Percentiles rank a stretch among this genome's conserved stretches.
phyloP scores from a whole-genome alignment of 805 yeast genomes.

The Grigorovia jiainica region DNA sequence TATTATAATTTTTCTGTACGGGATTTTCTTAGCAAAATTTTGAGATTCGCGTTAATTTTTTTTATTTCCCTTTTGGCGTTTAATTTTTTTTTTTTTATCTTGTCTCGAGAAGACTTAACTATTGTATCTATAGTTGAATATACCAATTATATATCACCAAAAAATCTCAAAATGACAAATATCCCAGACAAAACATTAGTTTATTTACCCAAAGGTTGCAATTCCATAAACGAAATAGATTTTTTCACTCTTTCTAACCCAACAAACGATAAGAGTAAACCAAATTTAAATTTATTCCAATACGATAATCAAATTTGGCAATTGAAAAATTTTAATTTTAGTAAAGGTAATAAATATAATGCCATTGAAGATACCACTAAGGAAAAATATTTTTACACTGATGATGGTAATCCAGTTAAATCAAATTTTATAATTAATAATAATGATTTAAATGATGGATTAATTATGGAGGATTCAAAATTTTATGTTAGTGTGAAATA shows the following conservation, averaged over 20 bases:
- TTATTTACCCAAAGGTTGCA: conserved; percentile 3
- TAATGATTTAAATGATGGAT: conserved; percentile 16
- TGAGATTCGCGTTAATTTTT: no score
- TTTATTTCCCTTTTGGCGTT: no score
- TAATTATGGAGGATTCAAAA: conserved; percentile 12
- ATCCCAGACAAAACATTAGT: not conserved
- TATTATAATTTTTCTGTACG: no score
- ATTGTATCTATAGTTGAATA: no score
- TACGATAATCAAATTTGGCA: conserved; percentile 9
- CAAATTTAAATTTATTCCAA: conserved; percentile 10
- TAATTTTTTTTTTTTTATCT: no score
- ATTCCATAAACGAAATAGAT: not conserved
- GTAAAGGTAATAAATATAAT: conserved; percentile 17
- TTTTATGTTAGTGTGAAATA: conserved; percentile 13
- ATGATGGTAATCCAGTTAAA: conserved; percentile 17
- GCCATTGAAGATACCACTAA: conserved; percentile 15
- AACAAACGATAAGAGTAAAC: conserved; percentile 17
- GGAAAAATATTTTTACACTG: conserved; percentile 20
- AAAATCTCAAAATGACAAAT: no score
- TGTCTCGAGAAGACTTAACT: no score
- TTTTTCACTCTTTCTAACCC: conserved; percentile 23
- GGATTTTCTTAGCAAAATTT: no score
- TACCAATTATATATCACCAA: no score
- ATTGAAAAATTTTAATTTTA: conserved; percentile 16
- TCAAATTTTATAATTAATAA: conserved; percentile 19